A percentile compares a stretch with the other conserved stretches of the same genome.
phyloP scores from a whole-genome alignment of 208 protist species.

The Acanthamoeba rhysodes region DNA sequence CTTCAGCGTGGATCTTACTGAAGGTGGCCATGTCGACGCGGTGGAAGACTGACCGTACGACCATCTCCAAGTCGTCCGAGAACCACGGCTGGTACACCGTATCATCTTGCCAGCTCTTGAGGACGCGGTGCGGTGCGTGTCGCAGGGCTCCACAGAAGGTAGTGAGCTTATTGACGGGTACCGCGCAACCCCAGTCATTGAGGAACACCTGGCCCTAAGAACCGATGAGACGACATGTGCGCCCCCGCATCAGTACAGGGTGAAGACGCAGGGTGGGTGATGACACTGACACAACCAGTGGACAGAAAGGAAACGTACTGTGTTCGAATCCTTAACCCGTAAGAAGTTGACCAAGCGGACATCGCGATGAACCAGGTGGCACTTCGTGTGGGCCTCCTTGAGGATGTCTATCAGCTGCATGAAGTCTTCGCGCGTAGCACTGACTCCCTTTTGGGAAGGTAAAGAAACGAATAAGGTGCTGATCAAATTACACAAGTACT shows the following conservation, averaged over 20 bases:
- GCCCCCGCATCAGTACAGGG: too few species aligned
- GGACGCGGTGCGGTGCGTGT: not conserved
- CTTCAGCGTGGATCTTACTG: not conserved
- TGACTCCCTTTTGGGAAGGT: too few species aligned
- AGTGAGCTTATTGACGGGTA: too few species aligned
- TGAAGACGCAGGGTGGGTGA: too few species aligned
- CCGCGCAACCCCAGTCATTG: slow-evolving; percentile 26
- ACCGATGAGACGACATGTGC: too few species aligned
- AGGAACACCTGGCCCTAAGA: slow-evolving; percentile 4
- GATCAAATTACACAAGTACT: too few species aligned
- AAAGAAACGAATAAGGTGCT: too few species aligned
- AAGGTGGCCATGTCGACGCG: not conserved
- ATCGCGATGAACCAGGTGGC: not conserved
- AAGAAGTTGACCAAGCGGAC: not conserved
- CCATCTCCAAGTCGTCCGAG: slow-evolving; percentile 17
- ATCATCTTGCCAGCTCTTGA: not conserved
- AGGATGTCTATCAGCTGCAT: not conserved
- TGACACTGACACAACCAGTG: too few species aligned
- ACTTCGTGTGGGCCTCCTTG: not conserved
- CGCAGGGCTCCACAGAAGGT: not conserved
- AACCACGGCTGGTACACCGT: not conserved
- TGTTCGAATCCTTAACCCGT: not conserved
- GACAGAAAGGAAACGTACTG: not conserved
- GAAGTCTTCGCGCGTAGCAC: not conserved
- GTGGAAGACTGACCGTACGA: slow-evolving; percentile 27